Percentiles rank a stretch among this genome's conserved stretches.
phyloP scores from a whole-genome alignment of 768 basidiomycete genomes.

The Pulveroboletus frians region DNA sequence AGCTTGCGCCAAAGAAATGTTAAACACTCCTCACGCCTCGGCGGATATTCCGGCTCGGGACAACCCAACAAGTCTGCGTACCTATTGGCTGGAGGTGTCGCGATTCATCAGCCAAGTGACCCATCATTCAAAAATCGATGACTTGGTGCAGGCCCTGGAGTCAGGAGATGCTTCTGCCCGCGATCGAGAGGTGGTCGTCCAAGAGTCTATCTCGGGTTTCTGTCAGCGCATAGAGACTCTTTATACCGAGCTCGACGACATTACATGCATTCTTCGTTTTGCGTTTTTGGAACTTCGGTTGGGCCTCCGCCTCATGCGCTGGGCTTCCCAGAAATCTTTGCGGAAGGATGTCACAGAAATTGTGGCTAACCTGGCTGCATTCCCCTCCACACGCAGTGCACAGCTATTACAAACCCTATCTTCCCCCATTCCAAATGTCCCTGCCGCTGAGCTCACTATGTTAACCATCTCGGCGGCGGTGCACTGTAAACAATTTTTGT shows the following conservation, averaged over 20 bases:
- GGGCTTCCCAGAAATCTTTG: conserved; percentile 18
- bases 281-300: conserved; percentile 63
- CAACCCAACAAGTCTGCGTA: conserved; percentile 46
- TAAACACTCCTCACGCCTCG: conserved; percentile 22
- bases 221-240: conserved; percentile 59
- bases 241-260: conserved; percentile 70
- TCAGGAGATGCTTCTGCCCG: conserved; percentile 34
- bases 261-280: conserved; percentile 60
- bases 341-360: conserved; percentile 21
- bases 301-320: conserved; percentile 57
- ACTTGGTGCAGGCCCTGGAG: conserved; percentile 40
- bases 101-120: conserved; percentile 67
- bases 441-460: conserved; percentile 32
- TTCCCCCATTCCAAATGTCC: conserved; percentile 4
- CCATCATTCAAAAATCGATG: conserved; percentile 42
- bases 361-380: conserved; percentile 40
- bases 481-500: conserved; percentile 20
- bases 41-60: conserved; percentile 32
- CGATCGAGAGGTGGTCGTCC: conserved; percentile 64
- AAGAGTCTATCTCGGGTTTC: conserved; percentile 77
- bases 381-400: conserved; percentile 49
- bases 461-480: conserved; percentile 41
- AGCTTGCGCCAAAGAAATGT: conserved; percentile 27
- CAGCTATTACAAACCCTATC: conserved; percentile 29
- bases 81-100: conserved; percentile 71